Percentiles rank a stretch among this genome's conserved stretches.
phyloP scores from a whole-genome alignment of 495 filamentous ascomycete genomes.

The Lasiosphaeriaceae sp. region DNA sequence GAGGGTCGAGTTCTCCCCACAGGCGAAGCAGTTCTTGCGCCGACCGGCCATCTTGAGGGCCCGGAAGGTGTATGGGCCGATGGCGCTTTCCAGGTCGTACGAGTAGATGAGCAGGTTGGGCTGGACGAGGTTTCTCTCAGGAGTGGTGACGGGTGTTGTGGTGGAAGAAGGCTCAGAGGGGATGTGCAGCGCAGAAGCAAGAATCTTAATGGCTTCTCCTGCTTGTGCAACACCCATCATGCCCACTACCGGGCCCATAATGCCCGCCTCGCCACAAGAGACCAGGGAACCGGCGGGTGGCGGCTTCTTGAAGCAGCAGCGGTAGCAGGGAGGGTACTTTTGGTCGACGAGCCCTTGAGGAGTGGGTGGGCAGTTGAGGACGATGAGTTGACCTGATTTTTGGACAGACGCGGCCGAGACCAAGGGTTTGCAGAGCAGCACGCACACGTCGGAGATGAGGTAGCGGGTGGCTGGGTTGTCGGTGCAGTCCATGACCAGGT shows the following conservation, averaged over 20 bases:
- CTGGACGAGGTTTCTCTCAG: conserved; percentile 16
- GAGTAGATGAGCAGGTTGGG: conserved; percentile 71
- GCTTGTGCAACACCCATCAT: conserved; percentile 93
- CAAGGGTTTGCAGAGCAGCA: conserved; percentile 72
- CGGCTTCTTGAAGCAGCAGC: conserved; percentile 86
- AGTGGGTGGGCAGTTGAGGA: conserved; percentile 64
- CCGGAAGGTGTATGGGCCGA: conserved; percentile 62
- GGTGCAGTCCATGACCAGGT: conserved; percentile 89
- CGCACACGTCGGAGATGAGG: conserved; percentile 84
- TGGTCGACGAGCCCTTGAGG: conserved; percentile 35
- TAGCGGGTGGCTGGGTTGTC: conserved; percentile 90
- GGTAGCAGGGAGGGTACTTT: conserved; percentile 71
- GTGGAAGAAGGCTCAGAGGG: conserved; percentile 5
- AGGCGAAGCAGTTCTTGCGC: conserved; percentile 67
- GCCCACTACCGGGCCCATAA: conserved; percentile 88
- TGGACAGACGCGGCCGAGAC: conserved; percentile 84
- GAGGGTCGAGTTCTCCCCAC: conserved; percentile 57
- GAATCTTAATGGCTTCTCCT: conserved; percentile 79
- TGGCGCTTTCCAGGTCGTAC: conserved; percentile 36
- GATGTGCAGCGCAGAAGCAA: conserved; percentile 42
- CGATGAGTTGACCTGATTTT: conserved; percentile 85
- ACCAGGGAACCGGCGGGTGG: conserved; percentile 74
- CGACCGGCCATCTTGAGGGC: conserved; percentile 66
- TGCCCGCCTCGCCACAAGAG: conserved; percentile 86
- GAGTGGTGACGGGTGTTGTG: background rate